Conservation (phyloP, 768 basidiomycete species). For the Pleurotus cornucopiae region DNA sequence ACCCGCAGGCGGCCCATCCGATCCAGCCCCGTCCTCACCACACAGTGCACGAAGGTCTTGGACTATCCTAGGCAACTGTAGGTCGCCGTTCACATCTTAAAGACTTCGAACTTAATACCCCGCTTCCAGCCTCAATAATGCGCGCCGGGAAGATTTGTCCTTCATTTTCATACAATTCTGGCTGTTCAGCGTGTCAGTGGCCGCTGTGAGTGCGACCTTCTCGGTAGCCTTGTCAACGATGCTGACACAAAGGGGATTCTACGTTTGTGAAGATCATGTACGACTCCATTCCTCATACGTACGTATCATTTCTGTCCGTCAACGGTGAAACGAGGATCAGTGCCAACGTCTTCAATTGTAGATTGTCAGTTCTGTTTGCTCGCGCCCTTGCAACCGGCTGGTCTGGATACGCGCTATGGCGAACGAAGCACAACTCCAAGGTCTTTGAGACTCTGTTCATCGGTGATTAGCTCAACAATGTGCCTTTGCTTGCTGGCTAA, state of each 20-base stretch:
- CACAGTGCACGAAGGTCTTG: constrained; percentile 40
- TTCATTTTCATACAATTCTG: constrained; percentile 49
- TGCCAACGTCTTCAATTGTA: constrained; percentile 13
- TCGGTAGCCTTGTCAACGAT: not conserved
- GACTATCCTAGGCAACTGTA: constrained; percentile 43
- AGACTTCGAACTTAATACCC: not conserved
- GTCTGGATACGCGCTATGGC: constrained; percentile 48
- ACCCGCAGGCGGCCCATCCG: not conserved
- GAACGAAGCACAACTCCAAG: constrained; percentile 29
- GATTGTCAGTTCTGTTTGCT: constrained; percentile 44
- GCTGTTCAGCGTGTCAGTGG: constrained; percentile 47
- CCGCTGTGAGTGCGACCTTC: constrained; percentile 21
- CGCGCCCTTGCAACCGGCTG: constrained; percentile 44
- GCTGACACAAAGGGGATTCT: not conserved
- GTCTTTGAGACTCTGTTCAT: constrained; percentile 35
- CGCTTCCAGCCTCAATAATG: constrained; percentile 33
- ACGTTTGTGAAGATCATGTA: constrained; percentile 26
- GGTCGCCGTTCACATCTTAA: constrained; percentile 10
- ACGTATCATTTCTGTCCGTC: constrained; percentile 12
- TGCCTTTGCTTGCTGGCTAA: not conserved
- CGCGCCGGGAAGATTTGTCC: constrained; percentile 42
- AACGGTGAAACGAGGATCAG: not conserved
- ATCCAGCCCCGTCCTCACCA: constrained; percentile 16
- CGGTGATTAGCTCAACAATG: constrained; percentile 3
- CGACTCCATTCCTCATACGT: constrained; percentile 56